Evolutionary conservation across 148 eudicot species (phyloP).

Genomic region (Cornus controversa): DNA sequence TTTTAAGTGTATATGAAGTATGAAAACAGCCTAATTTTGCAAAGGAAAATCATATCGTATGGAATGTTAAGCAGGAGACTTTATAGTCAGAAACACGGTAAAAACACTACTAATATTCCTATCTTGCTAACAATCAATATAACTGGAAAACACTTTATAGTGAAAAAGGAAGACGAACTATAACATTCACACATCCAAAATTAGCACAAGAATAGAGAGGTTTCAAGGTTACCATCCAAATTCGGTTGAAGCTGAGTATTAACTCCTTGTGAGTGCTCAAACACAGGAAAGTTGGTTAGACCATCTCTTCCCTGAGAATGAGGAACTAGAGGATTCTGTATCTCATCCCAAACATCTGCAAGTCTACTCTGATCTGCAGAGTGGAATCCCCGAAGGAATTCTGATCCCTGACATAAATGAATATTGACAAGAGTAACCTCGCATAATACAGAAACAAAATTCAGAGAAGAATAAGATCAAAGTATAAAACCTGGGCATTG

Average conservation of each 20-base stretch:
- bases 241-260: constrained; percentile 39
- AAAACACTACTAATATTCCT: not conserved
- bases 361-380: constrained; percentile 55
- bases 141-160: not conserved
- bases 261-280: constrained; percentile 37
- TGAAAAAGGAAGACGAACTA: not conserved
- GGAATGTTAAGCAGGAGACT: not conserved
- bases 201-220: not conserved
- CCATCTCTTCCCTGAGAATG: constrained; percentile 29
- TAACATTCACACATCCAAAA: constrained; percentile 1
- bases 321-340: constrained; percentile 55
- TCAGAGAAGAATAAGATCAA: constrained; percentile 9
- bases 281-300: constrained; percentile 37
- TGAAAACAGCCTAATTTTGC: not conserved
- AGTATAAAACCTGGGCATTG: constrained; percentile 74
- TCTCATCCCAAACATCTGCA: constrained; percentile 81
- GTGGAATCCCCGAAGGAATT: constrained; percentile 68
- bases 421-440: not conserved
- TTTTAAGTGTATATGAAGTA: not conserved
- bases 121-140: constrained; percentile 2
- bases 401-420: constrained; percentile 51
- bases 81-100: not conserved
- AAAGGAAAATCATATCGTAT: not conserved
- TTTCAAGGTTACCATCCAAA: constrained; percentile 56
- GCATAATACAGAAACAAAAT: not conserved